These are phyloP conservation scores for Pseudocercospora vitis DNA, from an alignment of 2,329 filamentous ascomycete genomes.

Conservation along the genomic window DNA sequence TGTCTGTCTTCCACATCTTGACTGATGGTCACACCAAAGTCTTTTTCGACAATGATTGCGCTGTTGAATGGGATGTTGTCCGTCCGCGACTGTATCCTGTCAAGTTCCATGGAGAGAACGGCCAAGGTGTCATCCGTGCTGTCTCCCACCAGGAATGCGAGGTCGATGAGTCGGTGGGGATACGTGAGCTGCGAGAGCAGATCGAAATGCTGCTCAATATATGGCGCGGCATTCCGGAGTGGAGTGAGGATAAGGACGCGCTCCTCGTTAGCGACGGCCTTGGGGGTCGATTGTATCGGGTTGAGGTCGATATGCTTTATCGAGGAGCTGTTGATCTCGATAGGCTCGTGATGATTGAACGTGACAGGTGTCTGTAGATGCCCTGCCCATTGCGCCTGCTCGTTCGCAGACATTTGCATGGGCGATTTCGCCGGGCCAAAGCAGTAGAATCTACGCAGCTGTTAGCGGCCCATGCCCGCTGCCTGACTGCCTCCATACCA, in stretches of 20 bases:
- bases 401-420: constrained; percentile 90
- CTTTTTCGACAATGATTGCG: constrained; percentile 82
- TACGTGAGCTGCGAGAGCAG: constrained; percentile 87
- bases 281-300: constrained; percentile 73
- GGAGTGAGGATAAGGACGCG: constrained; percentile 89
- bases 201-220: constrained; percentile 89
- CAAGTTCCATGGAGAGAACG: constrained; percentile 79
- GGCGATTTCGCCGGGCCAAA: constrained; percentile 94
- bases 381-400: constrained; percentile 83
- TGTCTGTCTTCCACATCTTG: constrained; percentile 83
- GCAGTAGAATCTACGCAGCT: constrained; percentile 77
- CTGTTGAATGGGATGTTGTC: constrained; percentile 84
- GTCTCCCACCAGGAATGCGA: constrained; percentile 92
- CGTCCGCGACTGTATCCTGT: constrained; percentile 75
- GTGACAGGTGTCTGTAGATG: constrained; percentile 90
- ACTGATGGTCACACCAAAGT: constrained; percentile 74
- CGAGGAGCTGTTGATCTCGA: constrained; percentile 76
- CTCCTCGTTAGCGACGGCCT: constrained; percentile 78
- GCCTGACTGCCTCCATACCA: background rate
- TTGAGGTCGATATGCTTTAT: constrained; percentile 86
- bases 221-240: constrained; percentile 80
- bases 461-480: constrained; percentile 8
- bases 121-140: constrained; percentile 87
- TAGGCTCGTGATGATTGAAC: constrained; percentile 90
- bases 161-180: constrained; percentile 90